Base-by-base conservation (phyloP, 164 flowering plant species). In the Hamamelis virginiana region DNA sequence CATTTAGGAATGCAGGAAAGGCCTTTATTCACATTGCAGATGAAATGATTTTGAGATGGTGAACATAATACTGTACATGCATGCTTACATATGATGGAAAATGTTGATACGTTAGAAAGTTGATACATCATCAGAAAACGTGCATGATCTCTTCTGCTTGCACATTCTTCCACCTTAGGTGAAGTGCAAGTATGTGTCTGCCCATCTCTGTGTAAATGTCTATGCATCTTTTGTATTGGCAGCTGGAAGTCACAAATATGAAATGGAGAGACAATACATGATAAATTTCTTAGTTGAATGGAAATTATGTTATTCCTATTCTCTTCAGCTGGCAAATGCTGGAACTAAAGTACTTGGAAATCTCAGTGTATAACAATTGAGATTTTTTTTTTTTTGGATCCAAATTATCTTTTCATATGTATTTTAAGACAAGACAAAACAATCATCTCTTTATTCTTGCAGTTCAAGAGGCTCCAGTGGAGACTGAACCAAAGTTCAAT, bases 401-500 rank as follows among this genome's bases (percentile, higher is more conserved):
- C 1, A 19, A 26, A 19, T 15, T 13, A 22, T 22, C 11, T 4
- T 15, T 26, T 23, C 13, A 13, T 64, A 23, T 25, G 18, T 27
- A 62, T 13, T 19, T 23, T 11, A 21, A 27, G 27, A n/a, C n/a
- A n/a, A 16, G 16, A 16, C 1, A 8, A 14, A 2, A 9, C 22
- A 1, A 38, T 23, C 2, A 33, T 33, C 47, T 59, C 57, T 47
- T 67, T 53, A 33, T 25, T 71, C 61, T 46, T 80, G 75, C 83
- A 89, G 91, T 45, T 70, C 75, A 85, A 59, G 92, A 86, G 71
- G 80, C 70, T 45, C 77, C 86, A 11, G 84, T 68, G 15, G 88
- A 83, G 69, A 67, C 67, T 8, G 91, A 89, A 78, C 99, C 97
- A 52, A 88, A 84, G 62, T 90, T 92, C 74, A 91, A 74, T 66